Conservation (phyloP, 441 rosid genomes). For the Populus hybrid region DNA sequence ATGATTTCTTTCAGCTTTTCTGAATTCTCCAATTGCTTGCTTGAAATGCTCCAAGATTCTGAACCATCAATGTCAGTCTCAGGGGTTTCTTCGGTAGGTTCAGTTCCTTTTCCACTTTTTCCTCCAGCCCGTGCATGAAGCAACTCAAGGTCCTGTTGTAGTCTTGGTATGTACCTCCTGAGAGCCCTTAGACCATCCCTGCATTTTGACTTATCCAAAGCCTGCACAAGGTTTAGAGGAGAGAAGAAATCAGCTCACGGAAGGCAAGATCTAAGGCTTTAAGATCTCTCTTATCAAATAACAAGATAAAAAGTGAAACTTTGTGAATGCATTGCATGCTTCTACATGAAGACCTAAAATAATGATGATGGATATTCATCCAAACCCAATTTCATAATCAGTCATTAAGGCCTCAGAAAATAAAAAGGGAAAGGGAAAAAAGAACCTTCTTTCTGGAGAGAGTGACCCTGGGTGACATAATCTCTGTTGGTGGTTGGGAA, state of each 20-base stretch:
- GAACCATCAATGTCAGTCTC: constrained; percentile 7
- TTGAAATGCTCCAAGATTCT: constrained; percentile 13
- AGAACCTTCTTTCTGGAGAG: constrained; percentile 81
- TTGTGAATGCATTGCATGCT: background rate
- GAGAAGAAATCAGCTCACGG: background rate
- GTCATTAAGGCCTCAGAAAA: background rate
- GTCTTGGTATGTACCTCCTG: constrained; percentile 69
- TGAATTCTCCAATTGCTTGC: constrained; percentile 28
- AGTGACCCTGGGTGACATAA: constrained; percentile 88
- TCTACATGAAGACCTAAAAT: background rate
- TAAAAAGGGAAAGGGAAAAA: constrained; percentile 1
- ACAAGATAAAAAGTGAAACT: background rate
- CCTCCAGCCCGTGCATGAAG: constrained; percentile 49
- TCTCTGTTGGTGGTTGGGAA: constrained; percentile 92
- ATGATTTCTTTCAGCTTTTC: constrained; percentile 55
- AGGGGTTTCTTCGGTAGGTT: constrained; percentile 26
- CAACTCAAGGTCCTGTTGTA: constrained; percentile 80
- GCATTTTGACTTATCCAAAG: constrained; percentile 83
- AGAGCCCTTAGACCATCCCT: constrained; percentile 82
- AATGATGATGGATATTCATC: background rate
- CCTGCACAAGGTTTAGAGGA: constrained; percentile 32
- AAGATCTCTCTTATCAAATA: background rate
- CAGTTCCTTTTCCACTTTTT: constrained; percentile 5
- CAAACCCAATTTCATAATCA: background rate
- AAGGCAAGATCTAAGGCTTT: background rate